Conservation (phyloP, 75 land plant genomes). For the Adiantum capillusveneris region DNA sequence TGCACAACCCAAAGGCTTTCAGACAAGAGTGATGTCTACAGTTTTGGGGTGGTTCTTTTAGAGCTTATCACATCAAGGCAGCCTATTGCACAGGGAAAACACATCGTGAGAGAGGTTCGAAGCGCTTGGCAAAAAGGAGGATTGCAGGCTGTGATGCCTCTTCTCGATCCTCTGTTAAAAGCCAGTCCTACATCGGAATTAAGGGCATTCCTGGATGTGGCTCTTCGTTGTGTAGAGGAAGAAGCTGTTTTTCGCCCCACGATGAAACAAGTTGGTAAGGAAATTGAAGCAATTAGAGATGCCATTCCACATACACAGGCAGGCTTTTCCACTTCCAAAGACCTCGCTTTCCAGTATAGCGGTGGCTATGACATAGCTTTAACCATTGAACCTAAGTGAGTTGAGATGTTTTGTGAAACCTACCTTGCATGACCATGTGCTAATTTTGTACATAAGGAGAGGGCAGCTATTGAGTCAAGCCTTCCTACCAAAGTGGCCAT, state of each 20-base stretch:
- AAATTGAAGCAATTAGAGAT: slow-evolving; percentile 45
- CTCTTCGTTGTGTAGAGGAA: slow-evolving; percentile 65
- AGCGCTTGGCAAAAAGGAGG: slow-evolving; percentile 38
- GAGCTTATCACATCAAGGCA: slow-evolving; percentile 52
- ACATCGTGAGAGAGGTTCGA: slow-evolving; percentile 65
- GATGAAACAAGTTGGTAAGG: slow-evolving; percentile 71
- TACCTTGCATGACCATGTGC: neutral
- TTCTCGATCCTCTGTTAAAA: slow-evolving; percentile 48
- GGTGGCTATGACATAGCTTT: slow-evolving; percentile 44
- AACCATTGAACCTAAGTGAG: slow-evolving; percentile 54
- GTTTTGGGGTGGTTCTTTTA: slow-evolving; percentile 81
- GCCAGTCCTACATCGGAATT: slow-evolving; percentile 24
- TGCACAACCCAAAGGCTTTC: slow-evolving; percentile 74
- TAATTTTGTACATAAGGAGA: too few relatives aligned
- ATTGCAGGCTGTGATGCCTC: slow-evolving; percentile 15
- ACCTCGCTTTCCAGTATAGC: slow-evolving; percentile 51
- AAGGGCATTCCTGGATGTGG: slow-evolving; percentile 42
- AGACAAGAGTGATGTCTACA: slow-evolving; percentile 86
- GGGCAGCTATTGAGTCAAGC: too few relatives aligned
- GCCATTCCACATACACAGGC: slow-evolving; percentile 14
- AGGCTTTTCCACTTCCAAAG: slow-evolving; percentile 4
- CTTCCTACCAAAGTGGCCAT: too few relatives aligned
- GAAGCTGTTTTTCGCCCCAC: slow-evolving; percentile 44
- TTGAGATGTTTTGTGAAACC: neutral
- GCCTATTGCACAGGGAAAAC: slow-evolving; percentile 68